Evolutionary conservation across 148 eudicot genomes (phyloP), one percentile per base, ranked within the genome.

Genomic region (Arbutus unedo): DNA sequence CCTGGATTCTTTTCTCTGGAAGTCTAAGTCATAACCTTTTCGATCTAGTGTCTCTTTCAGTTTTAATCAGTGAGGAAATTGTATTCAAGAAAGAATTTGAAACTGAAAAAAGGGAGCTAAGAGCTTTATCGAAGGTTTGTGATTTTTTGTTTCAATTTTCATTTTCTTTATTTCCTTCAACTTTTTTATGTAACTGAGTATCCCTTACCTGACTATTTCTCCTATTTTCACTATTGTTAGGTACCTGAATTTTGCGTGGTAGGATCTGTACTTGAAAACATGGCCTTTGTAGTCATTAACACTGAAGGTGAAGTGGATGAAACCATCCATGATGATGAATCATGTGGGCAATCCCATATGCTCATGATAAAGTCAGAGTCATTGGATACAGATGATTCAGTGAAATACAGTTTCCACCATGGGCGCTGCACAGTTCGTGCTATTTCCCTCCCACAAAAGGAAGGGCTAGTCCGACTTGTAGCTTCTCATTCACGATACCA

Each of bases 51-150:
- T 86, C 91, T 10, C 70, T 94, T 31, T 66, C 88, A 54, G 88
- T 89, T 64, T 49, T 81, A 44, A 85, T 64, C 14, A 43, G 55
- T 10, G 53, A 81, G 41, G 60, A 86, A 48, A 64, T 55, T 41
- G 73, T 90, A 60, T 83, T 50, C 84, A 79, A 64, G 51, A 81
- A 87, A 76, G 82, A 81, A 59, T 89, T 88, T 57, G 84, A 81
- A 67, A 89, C 88, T 43, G 92, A 88, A 73, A 85, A 82, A 79
- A 92, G 98, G 82, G 82, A 84, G 88, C 91, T 94, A 48, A 81
- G 86, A 81, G 18, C 86, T 59, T 82, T 80, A 74, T 87, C 87
- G 3, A 44, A n/a, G 91, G 94, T 94, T 68, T 82, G 88, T 81
- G 68, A 6, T 67, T 47, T 11, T 72, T 59, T 79, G 9, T 18